Conservation (phyloP, 2,329 filamentous ascomycete species). For the Triangularia verruculosa region DNA sequence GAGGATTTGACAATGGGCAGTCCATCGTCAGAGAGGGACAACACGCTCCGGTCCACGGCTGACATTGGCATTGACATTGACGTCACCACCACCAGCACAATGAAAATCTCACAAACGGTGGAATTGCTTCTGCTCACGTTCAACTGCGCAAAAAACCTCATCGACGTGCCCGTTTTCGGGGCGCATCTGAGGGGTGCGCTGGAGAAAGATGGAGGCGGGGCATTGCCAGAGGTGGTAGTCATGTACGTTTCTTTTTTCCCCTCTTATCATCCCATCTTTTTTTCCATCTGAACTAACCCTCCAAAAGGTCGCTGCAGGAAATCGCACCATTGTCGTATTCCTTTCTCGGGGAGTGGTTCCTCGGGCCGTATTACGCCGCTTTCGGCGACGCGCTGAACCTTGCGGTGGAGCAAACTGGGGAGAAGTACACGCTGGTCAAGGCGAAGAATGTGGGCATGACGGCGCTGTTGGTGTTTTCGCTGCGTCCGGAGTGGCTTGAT, state of each 20-base stretch:
- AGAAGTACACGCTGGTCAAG: constrained; percentile 64
- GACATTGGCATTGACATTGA: neutral
- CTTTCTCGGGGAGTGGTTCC: constrained; percentile 79
- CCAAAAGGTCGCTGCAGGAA: constrained; percentile 75
- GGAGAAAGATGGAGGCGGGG: constrained; percentile 40
- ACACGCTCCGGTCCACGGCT: neutral
- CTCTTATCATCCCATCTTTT: neutral
- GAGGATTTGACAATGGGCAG: no score
- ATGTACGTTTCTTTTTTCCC: constrained; percentile 44
- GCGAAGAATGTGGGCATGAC: constrained; percentile 84
- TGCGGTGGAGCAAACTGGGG: constrained; percentile 45
- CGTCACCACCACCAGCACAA: constrained; percentile 17
- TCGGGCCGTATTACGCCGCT: constrained; percentile 71
- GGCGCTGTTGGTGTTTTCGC: constrained; percentile 79
- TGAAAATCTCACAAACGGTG: constrained; percentile 35
- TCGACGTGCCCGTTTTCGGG: constrained; percentile 69
- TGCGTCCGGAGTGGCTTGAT: constrained; percentile 47
- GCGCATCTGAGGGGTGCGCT: constrained; percentile 64
- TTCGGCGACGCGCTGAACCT: constrained; percentile 70
- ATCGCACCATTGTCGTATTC: constrained; percentile 79
- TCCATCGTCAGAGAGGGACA: no score
- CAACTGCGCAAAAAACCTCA: constrained; percentile 74
- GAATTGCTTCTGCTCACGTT: constrained; percentile 80
- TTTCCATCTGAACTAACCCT: neutral
- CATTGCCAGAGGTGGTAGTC: constrained; percentile 53